These are phyloP conservation scores for Fusarium camptoceras DNA, from an alignment of 2,329 filamentous ascomycete genomes.

Conservation along the genomic window DNA sequence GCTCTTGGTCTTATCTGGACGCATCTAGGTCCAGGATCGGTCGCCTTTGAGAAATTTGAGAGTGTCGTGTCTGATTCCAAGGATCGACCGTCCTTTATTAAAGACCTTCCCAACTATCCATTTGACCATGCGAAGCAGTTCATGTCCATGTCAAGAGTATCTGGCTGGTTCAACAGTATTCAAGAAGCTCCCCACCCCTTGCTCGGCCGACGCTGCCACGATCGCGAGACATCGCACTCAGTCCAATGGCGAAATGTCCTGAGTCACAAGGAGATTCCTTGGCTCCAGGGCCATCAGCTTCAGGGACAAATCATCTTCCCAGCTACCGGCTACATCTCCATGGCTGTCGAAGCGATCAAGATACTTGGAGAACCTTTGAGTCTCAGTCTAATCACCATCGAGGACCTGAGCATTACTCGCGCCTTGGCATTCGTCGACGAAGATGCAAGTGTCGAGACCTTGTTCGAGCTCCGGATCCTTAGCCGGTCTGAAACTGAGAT, in stretches of 20 bases:
- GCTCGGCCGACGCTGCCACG: neutral
- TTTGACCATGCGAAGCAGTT: neutral
- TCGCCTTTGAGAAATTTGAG: neutral
- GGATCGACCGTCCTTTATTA: neutral
- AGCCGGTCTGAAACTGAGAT: no score
- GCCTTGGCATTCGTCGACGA: no score
- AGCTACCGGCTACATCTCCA: constrained; percentile 9
- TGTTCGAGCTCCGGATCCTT: no score
- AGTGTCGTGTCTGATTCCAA: neutral
- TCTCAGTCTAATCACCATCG: no score
- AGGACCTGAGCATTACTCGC: no score
- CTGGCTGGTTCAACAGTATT: neutral
- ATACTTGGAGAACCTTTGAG: no score
- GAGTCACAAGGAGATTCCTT: constrained; percentile 1
- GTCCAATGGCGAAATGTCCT: constrained; percentile 15
- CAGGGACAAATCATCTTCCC: constrained; percentile 28
- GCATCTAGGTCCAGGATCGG: neutral
- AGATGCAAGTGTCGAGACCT: no score
- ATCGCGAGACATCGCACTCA: neutral
- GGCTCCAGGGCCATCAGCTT: constrained; percentile 11
- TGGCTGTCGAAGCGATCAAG: constrained; percentile 12
- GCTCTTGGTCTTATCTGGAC: neutral
- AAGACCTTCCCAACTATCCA: neutral
- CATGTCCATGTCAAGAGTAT: neutral
- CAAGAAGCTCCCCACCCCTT: neutral